Evolutionary conservation across 352 stramenopile genomes (phyloP).

Genomic region (Pythium volutum): DNA sequence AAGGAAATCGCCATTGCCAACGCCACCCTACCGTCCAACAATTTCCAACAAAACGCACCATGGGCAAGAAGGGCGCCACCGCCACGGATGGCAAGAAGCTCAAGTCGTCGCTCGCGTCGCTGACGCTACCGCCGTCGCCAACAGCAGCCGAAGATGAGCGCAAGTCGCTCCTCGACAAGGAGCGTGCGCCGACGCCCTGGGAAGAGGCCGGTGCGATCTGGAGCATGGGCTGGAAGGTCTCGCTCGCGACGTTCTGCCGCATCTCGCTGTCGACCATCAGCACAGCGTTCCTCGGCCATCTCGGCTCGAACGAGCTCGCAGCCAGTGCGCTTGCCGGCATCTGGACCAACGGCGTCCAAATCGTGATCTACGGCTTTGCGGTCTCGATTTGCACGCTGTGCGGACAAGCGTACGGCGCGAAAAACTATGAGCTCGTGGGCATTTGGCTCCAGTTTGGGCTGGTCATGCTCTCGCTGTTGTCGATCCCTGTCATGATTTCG

Average conservation of each 20-base stretch:
- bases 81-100: constrained; percentile 2
- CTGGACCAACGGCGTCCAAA: constrained; percentile 78
- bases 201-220: constrained; percentile 69
- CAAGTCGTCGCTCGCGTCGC: constrained; percentile 5
- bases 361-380: constrained; percentile 77
- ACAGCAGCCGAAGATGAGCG: constrained; percentile 1
- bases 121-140: constrained; percentile 14
- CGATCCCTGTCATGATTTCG: constrained; percentile 71
- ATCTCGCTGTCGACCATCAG: constrained; percentile 79
- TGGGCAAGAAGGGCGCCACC: constrained; percentile 11
- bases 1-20: background rate
- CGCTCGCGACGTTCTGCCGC: constrained; percentile 75
- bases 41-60: constrained; percentile 5
- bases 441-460: constrained; percentile 80
- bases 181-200: constrained; percentile 31
- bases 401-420: constrained; percentile 72
- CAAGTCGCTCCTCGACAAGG: constrained; percentile 18
- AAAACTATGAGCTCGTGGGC: constrained; percentile 74
- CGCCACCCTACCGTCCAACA: constrained; percentile 1
- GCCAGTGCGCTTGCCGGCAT: constrained; percentile 69
- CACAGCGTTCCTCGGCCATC: constrained; percentile 71
- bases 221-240: constrained; percentile 84
- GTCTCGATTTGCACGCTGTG: constrained; percentile 80
- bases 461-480: constrained; percentile 62
- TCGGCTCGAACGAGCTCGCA: constrained; percentile 72